Evolutionary conservation across 2,329 filamentous ascomycete species (phyloP), one percentile per base, ranked within the genome.

Genomic region (Colletotrichum higginsianum): DNA sequence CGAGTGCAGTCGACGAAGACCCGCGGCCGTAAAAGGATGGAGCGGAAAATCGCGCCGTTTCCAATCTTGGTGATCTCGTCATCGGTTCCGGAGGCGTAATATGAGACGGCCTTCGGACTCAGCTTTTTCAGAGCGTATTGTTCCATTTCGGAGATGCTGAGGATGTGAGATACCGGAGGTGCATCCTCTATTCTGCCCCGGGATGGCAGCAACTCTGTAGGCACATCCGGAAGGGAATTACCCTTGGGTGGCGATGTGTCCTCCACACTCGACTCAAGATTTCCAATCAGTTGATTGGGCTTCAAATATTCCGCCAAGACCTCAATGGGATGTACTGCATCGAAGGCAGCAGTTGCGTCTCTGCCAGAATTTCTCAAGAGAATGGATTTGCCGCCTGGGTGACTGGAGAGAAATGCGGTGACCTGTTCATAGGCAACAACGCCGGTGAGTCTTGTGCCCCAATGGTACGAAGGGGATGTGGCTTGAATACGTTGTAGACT

Each of bases 301-400:
- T 89, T 89, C 66, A 96, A 90, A 75, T 91, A 92, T 71, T 93
- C 91, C 82, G 96, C 93, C 56, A 97, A 86, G 1, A 90, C 94
- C 35, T 94, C 94, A 0, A 92, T 91, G 13, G 94, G 94, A 76
- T 97, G 94, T 71, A 97, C 91, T 1, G 94, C 93, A 78, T 96
- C 94, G 82, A 94, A 97, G 78, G 96, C 93, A 78, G 94, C 92
- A 9, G 94, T 96, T 55, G 94, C 94, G 83, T 97, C 94, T 75
- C 88, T 89, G 72, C 94, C 94, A 6, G 94, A 92, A 52, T 96
- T 89, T 80, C 94, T 90, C 57, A 96, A 86, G 75, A 97, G 95
- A 76, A 94, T 91, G 78, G 92, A 93, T 72, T 90, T 88, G 72
- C 94, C 94, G 64, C 94, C 94, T 0, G 94, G 94, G 77, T 97